Conservation (phyloP, 148 eudicot species). For the Mesembryanthemum crystallinum region DNA sequence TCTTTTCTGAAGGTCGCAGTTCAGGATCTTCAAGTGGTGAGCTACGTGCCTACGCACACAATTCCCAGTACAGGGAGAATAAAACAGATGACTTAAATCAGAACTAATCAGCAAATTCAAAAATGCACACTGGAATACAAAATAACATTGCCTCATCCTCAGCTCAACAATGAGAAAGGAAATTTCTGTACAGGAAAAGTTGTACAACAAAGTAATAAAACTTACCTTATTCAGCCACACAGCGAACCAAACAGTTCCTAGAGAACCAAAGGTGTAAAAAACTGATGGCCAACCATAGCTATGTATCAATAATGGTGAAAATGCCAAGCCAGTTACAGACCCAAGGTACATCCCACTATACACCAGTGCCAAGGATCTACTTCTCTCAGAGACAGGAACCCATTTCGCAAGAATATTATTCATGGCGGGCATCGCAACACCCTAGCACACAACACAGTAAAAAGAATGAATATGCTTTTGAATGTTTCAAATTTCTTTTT, state of each 20-base stretch:
- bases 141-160: neutral
- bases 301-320: constrained; percentile 84
- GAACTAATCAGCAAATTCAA: neutral
- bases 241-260: constrained; percentile 87
- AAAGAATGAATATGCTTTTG: neutral
- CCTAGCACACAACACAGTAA: constrained; percentile 46
- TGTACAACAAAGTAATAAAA: constrained; percentile 2
- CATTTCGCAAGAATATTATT: constrained; percentile 87
- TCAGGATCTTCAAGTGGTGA: constrained; percentile 87
- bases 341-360: constrained; percentile 99
- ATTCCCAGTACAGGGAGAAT: constrained; percentile 2
- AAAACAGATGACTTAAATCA: neutral
- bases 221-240: constrained; percentile 75
- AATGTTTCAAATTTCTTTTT: neutral
- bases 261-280: constrained; percentile 91
- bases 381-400: constrained; percentile 97
- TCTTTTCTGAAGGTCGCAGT: constrained; percentile 68
- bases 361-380: constrained; percentile 89
- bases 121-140: neutral
- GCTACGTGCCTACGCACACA: constrained; percentile 64
- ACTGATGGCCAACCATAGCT: constrained; percentile 92
- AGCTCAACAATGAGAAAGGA: neutral
- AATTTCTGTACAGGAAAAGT: neutral
- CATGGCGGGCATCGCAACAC: constrained; percentile 99
- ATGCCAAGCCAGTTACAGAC: constrained; percentile 89